These are phyloP conservation scores for Vanderwaltozyma yarrowii DNA, from an alignment of 805 yeast species.

Conservation along the genomic window DNA sequence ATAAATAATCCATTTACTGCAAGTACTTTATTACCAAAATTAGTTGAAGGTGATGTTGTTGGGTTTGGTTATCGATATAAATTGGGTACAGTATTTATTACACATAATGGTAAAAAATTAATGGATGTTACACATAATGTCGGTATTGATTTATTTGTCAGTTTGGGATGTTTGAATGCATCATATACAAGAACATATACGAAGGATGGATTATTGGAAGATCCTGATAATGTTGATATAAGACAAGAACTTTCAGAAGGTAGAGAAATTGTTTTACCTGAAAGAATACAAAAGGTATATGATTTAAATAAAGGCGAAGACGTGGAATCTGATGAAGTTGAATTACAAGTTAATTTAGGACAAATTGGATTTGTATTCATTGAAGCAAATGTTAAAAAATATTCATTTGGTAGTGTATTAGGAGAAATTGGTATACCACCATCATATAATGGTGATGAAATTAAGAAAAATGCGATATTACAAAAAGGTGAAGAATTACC, in stretches of 20 bases:
- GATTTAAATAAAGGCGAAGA: constrained; percentile 13
- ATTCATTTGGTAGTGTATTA: constrained; percentile 52
- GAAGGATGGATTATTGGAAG: constrained; percentile 27
- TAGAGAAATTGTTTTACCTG: constrained; percentile 14
- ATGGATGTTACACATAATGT: constrained; percentile 71
- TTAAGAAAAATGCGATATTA: constrained; percentile 41
- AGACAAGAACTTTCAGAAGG: constrained; percentile 20
- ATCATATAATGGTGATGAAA: constrained; percentile 33
- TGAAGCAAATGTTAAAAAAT: constrained; percentile 75
- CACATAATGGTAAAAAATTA: constrained; percentile 85
- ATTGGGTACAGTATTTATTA: constrained; percentile 79
- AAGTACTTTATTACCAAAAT: constrained; percentile 30
- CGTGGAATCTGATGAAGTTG: constrained; percentile 23
- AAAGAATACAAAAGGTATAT: constrained; percentile 17
- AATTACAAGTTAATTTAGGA: constrained; percentile 59
- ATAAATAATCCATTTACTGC: constrained; percentile 51
- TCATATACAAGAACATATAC: constrained; percentile 30
- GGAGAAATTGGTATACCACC: constrained; percentile 40
- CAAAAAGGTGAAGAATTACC: constrained; percentile 69
- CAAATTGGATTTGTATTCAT: constrained; percentile 72
- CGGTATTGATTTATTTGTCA: constrained; percentile 34
- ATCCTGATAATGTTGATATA: constrained; percentile 25
- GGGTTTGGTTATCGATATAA: constrained; percentile 84
- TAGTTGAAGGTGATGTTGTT: constrained; percentile 80
- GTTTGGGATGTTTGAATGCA: constrained; percentile 31